phyloP scores from a whole-genome alignment of 495 filamentous ascomycete species.

The Rusavskia elegans region DNA sequence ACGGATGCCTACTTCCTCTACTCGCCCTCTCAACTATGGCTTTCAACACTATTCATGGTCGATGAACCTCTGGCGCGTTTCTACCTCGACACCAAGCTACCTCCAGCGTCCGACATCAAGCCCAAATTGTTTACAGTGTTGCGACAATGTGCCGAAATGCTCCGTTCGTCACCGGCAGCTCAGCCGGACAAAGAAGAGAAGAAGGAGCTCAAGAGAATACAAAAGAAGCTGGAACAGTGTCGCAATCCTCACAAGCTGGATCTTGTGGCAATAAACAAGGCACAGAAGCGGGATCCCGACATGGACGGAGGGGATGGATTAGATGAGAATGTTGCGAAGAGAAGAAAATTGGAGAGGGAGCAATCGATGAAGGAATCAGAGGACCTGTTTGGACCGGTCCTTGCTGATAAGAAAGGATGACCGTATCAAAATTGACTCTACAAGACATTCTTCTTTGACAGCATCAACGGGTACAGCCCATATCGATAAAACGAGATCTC shows the following conservation, averaged over 20 bases:
- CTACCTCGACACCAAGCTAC: constrained; percentile 60
- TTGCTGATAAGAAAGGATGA: not conserved
- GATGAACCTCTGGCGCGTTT: constrained; percentile 57
- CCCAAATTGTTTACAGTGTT: constrained; percentile 29
- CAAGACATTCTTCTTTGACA: no score
- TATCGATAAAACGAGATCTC: no score
- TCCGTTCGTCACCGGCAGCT: constrained; percentile 25
- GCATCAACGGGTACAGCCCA: no score
- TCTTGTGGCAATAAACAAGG: constrained; percentile 19
- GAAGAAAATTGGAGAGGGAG: constrained; percentile 40
- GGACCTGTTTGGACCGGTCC: constrained; percentile 23
- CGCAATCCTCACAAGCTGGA: constrained; percentile 50
- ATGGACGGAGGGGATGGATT: constrained; percentile 7
- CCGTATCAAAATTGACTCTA: no score
- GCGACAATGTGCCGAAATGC: constrained; percentile 24
- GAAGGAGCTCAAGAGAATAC: constrained; percentile 38
- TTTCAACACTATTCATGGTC: constrained; percentile 58
- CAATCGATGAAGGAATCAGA: constrained; percentile 31
- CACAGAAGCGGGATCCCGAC: constrained; percentile 26
- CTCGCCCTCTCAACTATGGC: constrained; percentile 86
- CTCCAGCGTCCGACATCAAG: constrained; percentile 14
- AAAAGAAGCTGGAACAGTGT: constrained; percentile 65
- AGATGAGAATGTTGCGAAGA: constrained; percentile 31
- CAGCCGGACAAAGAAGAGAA: constrained; percentile 25
- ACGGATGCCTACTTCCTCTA: constrained; percentile 94